Evolutionary conservation across 345 rosid species (phyloP).

Genomic region (Cardamine occulta): DNA sequence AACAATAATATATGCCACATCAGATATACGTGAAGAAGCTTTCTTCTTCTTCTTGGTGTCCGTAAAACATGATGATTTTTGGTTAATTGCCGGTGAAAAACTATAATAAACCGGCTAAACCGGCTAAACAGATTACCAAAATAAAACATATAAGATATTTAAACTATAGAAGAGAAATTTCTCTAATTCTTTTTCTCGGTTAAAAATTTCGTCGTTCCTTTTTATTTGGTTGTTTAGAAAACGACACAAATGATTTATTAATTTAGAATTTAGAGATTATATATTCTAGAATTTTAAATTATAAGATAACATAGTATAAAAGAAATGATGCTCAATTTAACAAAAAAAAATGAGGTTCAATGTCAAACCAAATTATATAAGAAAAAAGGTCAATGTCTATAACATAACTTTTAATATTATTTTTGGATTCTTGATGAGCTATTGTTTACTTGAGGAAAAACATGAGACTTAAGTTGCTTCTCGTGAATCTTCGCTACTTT

Average conservation of each 20-base stretch:
- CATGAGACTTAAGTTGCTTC: slow-evolving; percentile 38
- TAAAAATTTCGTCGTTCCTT: too few species aligned
- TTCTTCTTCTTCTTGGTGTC: too few species aligned
- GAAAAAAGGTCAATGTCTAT: slow-evolving; percentile 25
- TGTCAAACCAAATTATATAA: slow-evolving; percentile 30
- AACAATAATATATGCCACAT: too few species aligned
- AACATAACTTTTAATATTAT: slow-evolving; percentile 8
- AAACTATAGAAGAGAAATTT: too few species aligned
- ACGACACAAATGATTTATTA: slow-evolving; percentile 28
- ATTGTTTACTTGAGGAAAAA: slow-evolving; percentile 18
- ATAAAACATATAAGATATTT: too few species aligned
- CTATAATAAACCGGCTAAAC: too few species aligned
- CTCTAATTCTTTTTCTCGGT: too few species aligned
- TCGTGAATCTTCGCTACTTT: slow-evolving; percentile 34
- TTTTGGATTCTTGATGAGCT: slow-evolving; percentile 14
- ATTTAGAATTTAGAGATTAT: not conserved
- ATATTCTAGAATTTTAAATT: not conserved
- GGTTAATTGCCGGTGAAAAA: too few species aligned
- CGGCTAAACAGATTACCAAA: too few species aligned
- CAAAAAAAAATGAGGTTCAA: not conserved
- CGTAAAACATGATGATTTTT: too few species aligned
- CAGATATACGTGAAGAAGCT: too few species aligned
- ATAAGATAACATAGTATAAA: slow-evolving; percentile 34
- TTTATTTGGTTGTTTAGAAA: slow-evolving; percentile 1
- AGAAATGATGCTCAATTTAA: slow-evolving; percentile 8